These are phyloP conservation scores for Salix dunnii DNA, from an alignment of 345 rosid species.

Conservation along the genomic window DNA sequence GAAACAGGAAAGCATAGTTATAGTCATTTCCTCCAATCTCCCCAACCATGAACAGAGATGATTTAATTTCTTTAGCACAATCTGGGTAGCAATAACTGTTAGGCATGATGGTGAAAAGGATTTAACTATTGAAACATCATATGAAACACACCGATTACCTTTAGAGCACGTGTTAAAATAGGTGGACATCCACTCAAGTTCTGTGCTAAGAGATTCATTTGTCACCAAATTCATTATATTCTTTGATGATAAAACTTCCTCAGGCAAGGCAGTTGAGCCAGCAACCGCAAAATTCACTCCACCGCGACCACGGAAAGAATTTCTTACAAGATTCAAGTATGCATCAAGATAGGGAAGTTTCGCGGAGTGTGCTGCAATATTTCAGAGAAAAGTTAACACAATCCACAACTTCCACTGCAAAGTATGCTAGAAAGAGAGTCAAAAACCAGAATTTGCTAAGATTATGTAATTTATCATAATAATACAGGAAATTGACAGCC, in stretches of 20 bases:
- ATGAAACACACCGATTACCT: too few relatives aligned
- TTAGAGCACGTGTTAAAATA: too few relatives aligned
- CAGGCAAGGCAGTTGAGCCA: background rate
- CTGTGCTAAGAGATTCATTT: background rate
- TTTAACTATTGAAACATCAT: too few relatives aligned
- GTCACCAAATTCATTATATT: background rate
- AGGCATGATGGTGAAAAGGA: too few relatives aligned
- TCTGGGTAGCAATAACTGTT: background rate
- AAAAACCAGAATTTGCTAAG: too few relatives aligned
- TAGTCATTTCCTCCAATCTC: constrained; percentile 5
- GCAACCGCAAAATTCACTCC: constrained; percentile 17
- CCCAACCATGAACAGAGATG: constrained; percentile 5
- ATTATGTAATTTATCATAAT: too few relatives aligned
- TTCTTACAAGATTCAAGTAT: background rate
- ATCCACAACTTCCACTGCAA: too few relatives aligned
- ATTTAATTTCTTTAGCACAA: background rate
- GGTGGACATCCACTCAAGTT: constrained; percentile 1
- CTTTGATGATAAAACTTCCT: background rate
- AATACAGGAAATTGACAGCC: too few relatives aligned
- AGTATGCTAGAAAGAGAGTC: too few relatives aligned
- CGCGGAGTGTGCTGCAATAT: constrained; percentile 8
- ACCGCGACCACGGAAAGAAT: background rate
- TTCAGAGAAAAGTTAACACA: too few relatives aligned
- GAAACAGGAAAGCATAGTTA: background rate
- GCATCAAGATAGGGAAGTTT: constrained; percentile 4